Conservation (phyloP, 352 stramenopile genomes). For the Pythium brachiatum region DNA sequence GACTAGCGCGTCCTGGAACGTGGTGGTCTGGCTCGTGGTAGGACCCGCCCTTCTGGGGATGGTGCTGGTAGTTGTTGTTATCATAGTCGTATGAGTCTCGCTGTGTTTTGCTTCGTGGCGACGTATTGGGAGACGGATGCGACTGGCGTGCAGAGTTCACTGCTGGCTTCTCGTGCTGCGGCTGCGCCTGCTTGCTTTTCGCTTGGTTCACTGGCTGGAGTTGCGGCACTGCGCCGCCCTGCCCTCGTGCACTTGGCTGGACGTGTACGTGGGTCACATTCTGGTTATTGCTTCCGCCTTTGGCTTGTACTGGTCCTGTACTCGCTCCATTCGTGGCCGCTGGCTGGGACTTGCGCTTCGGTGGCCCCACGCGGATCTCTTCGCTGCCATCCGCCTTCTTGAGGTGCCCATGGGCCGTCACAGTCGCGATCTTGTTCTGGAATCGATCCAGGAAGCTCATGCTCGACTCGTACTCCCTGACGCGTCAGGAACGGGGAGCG, state of each 20-base stretch:
- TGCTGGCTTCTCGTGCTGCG: conserved; percentile 13
- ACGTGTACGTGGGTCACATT: conserved; percentile 19
- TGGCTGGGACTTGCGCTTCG: conserved; percentile 44
- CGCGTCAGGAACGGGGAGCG: not conserved
- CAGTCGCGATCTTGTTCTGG: conserved; percentile 79
- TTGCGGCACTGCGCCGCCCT: not conserved
- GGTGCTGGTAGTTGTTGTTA: conserved; percentile 30
- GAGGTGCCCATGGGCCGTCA: conserved; percentile 74
- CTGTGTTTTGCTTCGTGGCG: conserved; percentile 32
- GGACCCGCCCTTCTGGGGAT: conserved; percentile 1
- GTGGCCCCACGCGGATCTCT: conserved; percentile 70
- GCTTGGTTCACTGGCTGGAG: conserved; percentile 1
- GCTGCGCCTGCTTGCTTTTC: conserved; percentile 2
- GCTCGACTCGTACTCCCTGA: not conserved
- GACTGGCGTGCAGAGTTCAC: conserved; percentile 20
- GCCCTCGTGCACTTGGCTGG: conserved; percentile 21
- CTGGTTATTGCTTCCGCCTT: conserved; percentile 8
- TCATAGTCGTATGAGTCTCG: conserved; percentile 34
- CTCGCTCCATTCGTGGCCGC: not conserved
- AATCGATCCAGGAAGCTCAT: conserved; percentile 87
- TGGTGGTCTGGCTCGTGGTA: conserved; percentile 24
- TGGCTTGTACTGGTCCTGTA: not conserved
- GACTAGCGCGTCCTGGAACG: conserved; percentile 31
- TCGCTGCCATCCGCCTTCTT: conserved; percentile 79
- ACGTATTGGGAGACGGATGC: conserved; percentile 26